These are phyloP conservation scores for Monosporascus ibericus DNA, from an alignment of 2,329 filamentous ascomycete species.

Conservation along the genomic window DNA sequence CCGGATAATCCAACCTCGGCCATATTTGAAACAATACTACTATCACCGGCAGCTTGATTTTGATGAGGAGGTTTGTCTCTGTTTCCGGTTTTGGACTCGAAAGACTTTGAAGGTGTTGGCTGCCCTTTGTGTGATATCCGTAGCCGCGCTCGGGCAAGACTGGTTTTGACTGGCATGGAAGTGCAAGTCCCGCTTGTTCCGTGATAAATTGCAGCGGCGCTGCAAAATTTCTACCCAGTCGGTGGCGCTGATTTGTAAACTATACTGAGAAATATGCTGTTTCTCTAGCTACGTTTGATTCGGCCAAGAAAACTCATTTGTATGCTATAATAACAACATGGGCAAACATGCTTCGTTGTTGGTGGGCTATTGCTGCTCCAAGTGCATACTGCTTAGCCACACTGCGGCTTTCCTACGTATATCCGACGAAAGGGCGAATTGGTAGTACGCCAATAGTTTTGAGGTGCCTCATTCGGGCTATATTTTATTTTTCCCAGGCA, in stretches of 20 bases:
- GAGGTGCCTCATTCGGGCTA: no score
- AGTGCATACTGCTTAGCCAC: background rate
- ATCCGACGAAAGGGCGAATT: no score
- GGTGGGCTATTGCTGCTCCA: background rate
- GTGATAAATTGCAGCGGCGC: constrained; percentile 1
- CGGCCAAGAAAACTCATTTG: no score
- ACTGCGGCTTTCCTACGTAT: background rate
- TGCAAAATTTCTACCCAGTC: background rate
- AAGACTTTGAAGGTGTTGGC: constrained; percentile 7
- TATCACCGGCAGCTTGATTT: background rate
- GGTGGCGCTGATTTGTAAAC: no score
- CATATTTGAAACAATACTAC: background rate
- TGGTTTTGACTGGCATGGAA: constrained; percentile 27
- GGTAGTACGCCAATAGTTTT: no score
- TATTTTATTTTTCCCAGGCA: no score
- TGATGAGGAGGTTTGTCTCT: background rate
- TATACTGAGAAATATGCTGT: background rate
- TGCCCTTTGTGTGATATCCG: constrained; percentile 15
- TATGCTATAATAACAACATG: background rate
- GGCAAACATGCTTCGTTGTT: constrained; percentile 5
- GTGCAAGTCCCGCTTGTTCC: constrained; percentile 1
- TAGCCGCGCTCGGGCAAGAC: constrained; percentile 24
- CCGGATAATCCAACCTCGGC: background rate
- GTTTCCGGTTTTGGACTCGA: background rate
- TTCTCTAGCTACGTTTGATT: background rate